These are phyloP conservation scores for Dispira parvispora DNA, from an alignment of 192 early-diverging fungal species.

Conservation along the genomic window DNA sequence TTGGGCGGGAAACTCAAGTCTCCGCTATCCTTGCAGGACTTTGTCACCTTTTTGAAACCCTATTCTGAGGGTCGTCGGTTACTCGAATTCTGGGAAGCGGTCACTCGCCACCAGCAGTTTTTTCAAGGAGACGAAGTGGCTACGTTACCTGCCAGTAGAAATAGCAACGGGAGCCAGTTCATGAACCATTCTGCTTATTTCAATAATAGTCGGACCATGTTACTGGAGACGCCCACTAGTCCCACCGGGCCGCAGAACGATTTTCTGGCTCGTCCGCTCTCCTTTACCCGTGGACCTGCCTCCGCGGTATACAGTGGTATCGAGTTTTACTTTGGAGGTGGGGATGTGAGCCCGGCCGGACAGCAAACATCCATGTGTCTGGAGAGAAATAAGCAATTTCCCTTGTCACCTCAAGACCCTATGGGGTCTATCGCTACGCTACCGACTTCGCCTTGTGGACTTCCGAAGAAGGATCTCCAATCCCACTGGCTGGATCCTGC, in stretches of 20 bases:
- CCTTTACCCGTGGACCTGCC: neutral
- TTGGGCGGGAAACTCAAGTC: neutral
- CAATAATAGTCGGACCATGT: neutral
- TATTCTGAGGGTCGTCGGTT: neutral
- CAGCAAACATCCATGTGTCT: neutral
- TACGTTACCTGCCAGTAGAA: neutral
- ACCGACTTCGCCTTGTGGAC: no score
- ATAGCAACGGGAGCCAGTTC: neutral
- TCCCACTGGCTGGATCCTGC: neutral
- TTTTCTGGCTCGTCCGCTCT: neutral
- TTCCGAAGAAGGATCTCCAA: no score
- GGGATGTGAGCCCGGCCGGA: neutral
- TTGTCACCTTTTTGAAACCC: neutral
- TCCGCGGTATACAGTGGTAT: neutral
- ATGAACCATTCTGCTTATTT: conserved; percentile 7
- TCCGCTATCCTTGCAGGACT: conserved; percentile 1
- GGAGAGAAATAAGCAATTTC: neutral
- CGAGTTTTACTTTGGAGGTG: neutral
- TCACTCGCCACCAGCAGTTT: neutral
- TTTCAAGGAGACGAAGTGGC: neutral
- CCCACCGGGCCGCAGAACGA: neutral
- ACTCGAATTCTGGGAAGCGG: conserved; percentile 6
- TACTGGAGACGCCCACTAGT: neutral
- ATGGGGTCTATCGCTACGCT: no score
- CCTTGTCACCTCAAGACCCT: no score